Conservation (phyloP, 208 protist species). For the Strigomonas culicis region DNA sequence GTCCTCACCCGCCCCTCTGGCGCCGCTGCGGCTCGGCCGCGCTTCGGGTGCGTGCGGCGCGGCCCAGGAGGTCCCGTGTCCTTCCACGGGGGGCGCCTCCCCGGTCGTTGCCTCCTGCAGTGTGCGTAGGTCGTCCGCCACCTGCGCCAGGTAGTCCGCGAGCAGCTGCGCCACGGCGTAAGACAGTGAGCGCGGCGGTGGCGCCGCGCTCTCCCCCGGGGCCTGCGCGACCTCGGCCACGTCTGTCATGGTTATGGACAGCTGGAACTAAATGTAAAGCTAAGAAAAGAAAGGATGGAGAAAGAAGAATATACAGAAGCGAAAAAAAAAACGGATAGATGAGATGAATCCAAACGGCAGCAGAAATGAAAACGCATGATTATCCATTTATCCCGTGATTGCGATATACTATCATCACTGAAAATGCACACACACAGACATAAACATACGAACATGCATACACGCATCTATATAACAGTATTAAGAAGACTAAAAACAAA, state of each 20-base stretch:
- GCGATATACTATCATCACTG: no score
- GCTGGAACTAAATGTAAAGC: not conserved
- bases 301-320: not conserved
- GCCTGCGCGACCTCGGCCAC: not conserved
- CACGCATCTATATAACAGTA: not conserved
- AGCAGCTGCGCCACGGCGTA: slow-evolving; percentile 27
- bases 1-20: not conserved
- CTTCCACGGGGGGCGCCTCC: not conserved
- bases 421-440: no score
- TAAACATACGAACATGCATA: no score
- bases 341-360: not conserved
- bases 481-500: slow-evolving; percentile 1
- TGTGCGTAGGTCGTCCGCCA: slow-evolving; percentile 34
- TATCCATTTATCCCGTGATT: no score
- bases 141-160: slow-evolving; percentile 41
- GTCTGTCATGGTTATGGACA: slow-evolving; percentile 6
- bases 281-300: slow-evolving; percentile 6
- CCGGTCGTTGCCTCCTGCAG: not conserved
- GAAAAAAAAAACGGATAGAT: slow-evolving; percentile 6
- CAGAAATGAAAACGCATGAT: not conserved
- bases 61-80: no score
- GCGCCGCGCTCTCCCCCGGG: no score
- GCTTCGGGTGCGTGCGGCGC: no score
- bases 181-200: slow-evolving; percentile 5
- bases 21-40: no score